These are phyloP conservation scores for Stenogyne calaminthoides DNA, from an alignment of 305 asterid species.

Conservation along the genomic window DNA sequence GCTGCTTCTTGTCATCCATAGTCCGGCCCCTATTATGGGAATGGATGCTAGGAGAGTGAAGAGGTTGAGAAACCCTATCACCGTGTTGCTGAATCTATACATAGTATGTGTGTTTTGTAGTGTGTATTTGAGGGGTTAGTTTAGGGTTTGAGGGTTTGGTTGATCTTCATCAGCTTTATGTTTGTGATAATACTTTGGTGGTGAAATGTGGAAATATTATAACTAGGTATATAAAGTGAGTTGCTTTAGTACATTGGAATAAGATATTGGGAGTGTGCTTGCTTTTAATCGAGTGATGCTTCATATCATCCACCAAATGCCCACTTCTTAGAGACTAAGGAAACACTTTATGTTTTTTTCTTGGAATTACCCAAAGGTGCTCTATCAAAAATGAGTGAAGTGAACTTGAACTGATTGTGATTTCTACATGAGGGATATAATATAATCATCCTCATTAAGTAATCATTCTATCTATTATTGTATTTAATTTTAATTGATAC, in stretches of 20 bases:
- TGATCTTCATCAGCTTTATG: background rate
- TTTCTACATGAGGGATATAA: too few species aligned
- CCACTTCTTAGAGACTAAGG: conserved; percentile 59
- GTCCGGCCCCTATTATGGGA: conserved; percentile 92
- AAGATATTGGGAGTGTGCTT: conserved; percentile 27
- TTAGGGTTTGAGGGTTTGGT: too few species aligned
- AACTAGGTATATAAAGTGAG: conserved; percentile 20
- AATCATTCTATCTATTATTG: background rate
- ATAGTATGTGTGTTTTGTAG: background rate
- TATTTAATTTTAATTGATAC: background rate
- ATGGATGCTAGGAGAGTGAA: conserved; percentile 90
- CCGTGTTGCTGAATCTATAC: conserved; percentile 80
- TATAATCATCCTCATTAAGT: background rate
- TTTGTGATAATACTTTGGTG: background rate
- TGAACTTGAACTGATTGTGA: background rate
- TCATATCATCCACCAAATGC: conserved; percentile 36
- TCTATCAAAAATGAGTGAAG: conserved; percentile 15
- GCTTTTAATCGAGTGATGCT: conserved; percentile 30
- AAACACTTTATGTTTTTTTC: conserved; percentile 37
- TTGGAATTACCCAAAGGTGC: conserved; percentile 25
- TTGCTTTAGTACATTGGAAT: conserved; percentile 45
- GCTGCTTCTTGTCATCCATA: conserved; percentile 90
- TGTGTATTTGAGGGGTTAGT: background rate
- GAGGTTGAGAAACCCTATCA: conserved; percentile 88
- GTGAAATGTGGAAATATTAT: background rate